These are phyloP conservation scores for Salmacisia buchloeana DNA, from an alignment of 1,284 basidiomycete genomes.

Conservation along the genomic window DNA sequence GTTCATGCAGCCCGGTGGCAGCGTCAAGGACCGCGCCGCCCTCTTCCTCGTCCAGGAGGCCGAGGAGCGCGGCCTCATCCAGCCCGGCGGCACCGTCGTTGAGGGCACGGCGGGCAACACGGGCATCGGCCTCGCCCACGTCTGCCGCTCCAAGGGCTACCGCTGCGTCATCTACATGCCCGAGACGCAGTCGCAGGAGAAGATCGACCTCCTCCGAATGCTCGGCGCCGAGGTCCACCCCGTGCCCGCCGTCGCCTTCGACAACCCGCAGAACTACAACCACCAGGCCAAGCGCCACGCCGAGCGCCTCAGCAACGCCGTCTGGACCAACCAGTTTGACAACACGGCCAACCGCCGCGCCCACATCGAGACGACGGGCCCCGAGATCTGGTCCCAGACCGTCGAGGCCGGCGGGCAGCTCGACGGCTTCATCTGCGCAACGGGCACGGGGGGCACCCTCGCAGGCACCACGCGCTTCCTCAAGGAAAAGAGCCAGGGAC, in stretches of 20 bases:
- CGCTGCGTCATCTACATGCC: conserved; percentile 99
- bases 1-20: conserved; percentile 98
- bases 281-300: conserved; percentile 92
- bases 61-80: conserved; percentile 70
- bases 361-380: conserved; percentile 86
- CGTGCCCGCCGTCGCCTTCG: conserved; percentile 92
- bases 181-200: conserved; percentile 85
- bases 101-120: conserved; percentile 99
- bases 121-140: conserved; percentile 86
- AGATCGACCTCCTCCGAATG: conserved; percentile 95
- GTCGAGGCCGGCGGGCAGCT: conserved; percentile 59
- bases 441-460: conserved; percentile 91
- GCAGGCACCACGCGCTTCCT: conserved; percentile 81
- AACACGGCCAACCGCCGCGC: conserved; percentile 80
- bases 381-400: conserved; percentile 93
- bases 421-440: conserved; percentile 87
- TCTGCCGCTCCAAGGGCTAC: conserved; percentile 87
- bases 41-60: conserved; percentile 83
- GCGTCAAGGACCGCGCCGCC: conserved; percentile 95
- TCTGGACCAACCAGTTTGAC: conserved; percentile 99
- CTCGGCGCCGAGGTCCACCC: conserved; percentile 92
- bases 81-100: conserved; percentile 87
- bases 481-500: conserved; percentile 74
- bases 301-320: conserved; percentile 72
- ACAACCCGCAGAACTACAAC: conserved; percentile 95